These are phyloP conservation scores for Argentina anserina DNA, from an alignment of 306 rosid species.

Conservation along the genomic window DNA sequence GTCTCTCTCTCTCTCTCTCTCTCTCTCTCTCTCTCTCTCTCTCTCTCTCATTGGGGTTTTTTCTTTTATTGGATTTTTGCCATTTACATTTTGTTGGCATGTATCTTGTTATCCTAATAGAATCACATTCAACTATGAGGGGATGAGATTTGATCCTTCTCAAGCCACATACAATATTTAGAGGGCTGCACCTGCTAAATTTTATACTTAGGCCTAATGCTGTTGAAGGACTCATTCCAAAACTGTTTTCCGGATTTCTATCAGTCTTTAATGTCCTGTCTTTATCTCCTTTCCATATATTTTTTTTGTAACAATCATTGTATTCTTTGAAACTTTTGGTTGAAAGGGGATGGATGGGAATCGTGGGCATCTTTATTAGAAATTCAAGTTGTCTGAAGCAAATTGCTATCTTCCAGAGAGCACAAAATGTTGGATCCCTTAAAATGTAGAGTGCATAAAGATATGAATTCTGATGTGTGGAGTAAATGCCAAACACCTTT, in stretches of 20 bases:
- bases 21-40: constrained; percentile 22
- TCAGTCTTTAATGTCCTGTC: neutral
- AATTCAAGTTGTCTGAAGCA: neutral
- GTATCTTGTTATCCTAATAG: too few species aligned
- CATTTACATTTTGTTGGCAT: neutral
- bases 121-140: too few species aligned
- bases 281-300: neutral
- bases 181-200: neutral
- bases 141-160: neutral
- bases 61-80: constrained; percentile 9
- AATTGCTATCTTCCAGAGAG: neutral
- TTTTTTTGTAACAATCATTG: neutral
- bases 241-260: neutral
- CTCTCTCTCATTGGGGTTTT: constrained; percentile 2
- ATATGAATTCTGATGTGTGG: neutral
- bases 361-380: neutral
- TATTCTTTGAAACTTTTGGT: neutral
- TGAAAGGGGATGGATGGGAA: neutral
- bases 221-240: neutral
- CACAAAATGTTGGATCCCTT: neutral
- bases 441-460: neutral
- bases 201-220: neutral
- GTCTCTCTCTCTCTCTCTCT: constrained; percentile 37
- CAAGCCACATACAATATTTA: neutral
- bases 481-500: neutral